These are phyloP conservation scores for Aquilaria yunnanensis DNA, from an alignment of 345 rosid species.

Conservation along the genomic window DNA sequence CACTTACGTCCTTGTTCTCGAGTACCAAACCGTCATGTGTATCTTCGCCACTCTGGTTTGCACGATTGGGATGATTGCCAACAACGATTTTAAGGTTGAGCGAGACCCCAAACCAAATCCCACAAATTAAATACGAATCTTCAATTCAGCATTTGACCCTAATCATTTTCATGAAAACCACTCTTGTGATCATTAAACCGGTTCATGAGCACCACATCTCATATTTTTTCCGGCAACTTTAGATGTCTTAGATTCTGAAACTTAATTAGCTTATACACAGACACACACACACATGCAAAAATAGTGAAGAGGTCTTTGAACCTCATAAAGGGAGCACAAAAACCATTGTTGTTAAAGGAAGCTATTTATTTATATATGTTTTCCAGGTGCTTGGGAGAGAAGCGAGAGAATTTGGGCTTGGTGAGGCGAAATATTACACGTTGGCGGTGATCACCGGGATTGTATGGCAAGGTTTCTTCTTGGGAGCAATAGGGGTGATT, in stretches of 20 bases:
- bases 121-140: not conserved
- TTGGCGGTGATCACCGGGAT: conserved; percentile 30
- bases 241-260: no score
- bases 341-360: no score
- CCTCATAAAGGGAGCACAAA: no score
- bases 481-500: conserved; percentile 54
- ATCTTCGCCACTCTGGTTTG: conserved; percentile 50
- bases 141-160: not conserved
- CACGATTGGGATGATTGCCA: conserved; percentile 49
- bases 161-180: not conserved
- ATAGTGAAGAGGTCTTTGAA: no score
- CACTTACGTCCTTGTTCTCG: conserved; percentile 54
- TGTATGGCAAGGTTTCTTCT: conserved; percentile 40
- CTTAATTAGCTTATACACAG: no score
- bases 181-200: not conserved
- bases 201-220: not conserved
- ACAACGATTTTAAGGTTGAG: conserved; percentile 56
- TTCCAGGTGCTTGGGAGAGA: conserved; percentile 54
- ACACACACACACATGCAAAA: no score
- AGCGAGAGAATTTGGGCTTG: conserved; percentile 43
- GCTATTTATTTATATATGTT: not conserved
- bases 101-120: not conserved
- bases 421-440: conserved; percentile 39
- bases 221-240: no score
- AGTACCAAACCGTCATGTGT: conserved; percentile 56